Evolutionary conservation across 768 basidiomycete genomes (phyloP).

Genomic region (Hypholoma sublateritium): DNA sequence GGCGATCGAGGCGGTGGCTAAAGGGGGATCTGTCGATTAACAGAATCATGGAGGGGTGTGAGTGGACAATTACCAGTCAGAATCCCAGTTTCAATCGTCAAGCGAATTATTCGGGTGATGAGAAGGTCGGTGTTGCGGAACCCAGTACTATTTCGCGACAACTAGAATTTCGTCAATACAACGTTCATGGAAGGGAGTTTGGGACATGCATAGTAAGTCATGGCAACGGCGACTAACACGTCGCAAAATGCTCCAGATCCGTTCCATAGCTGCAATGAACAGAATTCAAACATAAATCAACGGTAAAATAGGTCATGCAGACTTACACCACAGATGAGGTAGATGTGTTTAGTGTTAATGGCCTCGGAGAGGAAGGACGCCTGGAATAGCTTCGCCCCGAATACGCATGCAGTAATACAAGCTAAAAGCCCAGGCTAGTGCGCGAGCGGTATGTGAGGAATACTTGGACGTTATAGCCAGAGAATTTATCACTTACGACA

Average conservation of each 20-base stretch:
- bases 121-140: conserved; percentile 24
- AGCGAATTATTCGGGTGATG: conserved; percentile 28
- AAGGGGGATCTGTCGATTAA: not conserved
- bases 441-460: conserved; percentile 4
- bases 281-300: not conserved
- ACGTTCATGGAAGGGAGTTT: not conserved
- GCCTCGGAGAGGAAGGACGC: conserved; percentile 18
- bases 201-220: conserved; percentile 29
- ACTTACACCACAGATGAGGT: conserved; percentile 26
- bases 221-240: conserved; percentile 27
- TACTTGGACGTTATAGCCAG: conserved; percentile 9
- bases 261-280: conserved; percentile 28
- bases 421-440: conserved; percentile 18
- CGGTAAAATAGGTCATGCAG: not conserved
- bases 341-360: conserved; percentile 20
- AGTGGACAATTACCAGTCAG: conserved; percentile 23
- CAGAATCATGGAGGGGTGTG: not conserved
- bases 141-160: conserved; percentile 23
- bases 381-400: conserved; percentile 19
- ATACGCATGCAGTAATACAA: conserved; percentile 18
- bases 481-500: conserved; percentile 21
- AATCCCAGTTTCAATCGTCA: conserved; percentile 35
- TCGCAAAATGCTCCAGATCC: conserved; percentile 32
- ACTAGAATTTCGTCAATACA: conserved; percentile 5
- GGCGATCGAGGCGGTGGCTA: conserved; percentile 30